Conservation (phyloP, 768 basidiomycete genomes). For the Lactarius indigo region DNA sequence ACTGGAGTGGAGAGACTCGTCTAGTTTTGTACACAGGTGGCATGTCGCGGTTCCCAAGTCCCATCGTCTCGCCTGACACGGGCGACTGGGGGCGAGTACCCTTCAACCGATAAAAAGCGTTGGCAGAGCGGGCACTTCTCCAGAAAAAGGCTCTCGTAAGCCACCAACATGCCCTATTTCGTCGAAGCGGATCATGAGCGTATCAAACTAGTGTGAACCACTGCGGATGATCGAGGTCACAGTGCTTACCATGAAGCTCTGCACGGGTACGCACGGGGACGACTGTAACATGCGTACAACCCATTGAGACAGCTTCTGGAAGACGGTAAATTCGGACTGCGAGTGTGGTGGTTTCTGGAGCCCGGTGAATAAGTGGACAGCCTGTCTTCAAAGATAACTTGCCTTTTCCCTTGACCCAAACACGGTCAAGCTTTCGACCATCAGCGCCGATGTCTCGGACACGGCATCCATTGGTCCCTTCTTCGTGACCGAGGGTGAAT, state of each 20-base stretch:
- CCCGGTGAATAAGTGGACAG: background rate
- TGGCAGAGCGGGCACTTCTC: conserved; percentile 57
- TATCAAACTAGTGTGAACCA: background rate
- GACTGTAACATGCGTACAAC: conserved; percentile 56
- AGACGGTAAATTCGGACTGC: conserved; percentile 64
- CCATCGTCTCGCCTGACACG: conserved; percentile 46
- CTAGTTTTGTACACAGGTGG: conserved; percentile 35
- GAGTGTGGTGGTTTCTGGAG: conserved; percentile 62
- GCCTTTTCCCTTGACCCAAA: conserved; percentile 76
- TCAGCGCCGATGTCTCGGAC: conserved; percentile 31
- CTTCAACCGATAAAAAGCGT: conserved; percentile 65
- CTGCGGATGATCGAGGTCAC: background rate
- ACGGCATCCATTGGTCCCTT: conserved; percentile 28
- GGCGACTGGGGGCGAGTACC: conserved; percentile 69
- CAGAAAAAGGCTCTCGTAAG: conserved; percentile 61
- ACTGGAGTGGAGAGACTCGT: background rate
- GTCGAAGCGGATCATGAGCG: conserved; percentile 10
- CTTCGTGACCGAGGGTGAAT: conserved; percentile 40
- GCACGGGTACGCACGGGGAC: conserved; percentile 50
- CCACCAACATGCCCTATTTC: conserved; percentile 46
- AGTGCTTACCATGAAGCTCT: conserved; percentile 46
- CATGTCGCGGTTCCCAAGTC: conserved; percentile 53
- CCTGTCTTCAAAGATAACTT: conserved; percentile 6
- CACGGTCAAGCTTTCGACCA: conserved; percentile 61
- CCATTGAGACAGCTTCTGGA: conserved; percentile 63